Conservation (phyloP, 768 basidiomycete species). For the Tremella yokohamensis region DNA sequence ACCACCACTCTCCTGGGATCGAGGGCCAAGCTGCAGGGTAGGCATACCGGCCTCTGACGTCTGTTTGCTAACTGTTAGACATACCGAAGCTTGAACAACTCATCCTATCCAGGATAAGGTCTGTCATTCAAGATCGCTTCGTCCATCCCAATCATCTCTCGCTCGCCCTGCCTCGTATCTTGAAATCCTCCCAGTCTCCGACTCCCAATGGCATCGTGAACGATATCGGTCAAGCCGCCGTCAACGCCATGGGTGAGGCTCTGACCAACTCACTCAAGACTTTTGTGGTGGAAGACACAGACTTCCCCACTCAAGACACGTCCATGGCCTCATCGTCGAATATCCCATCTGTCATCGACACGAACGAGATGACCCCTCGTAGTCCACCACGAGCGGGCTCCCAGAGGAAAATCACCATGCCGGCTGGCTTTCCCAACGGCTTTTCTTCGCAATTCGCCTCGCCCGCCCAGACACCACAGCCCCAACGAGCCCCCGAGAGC, state of each 20-base stretch:
- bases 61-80: conserved; percentile 53
- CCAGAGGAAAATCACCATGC: conserved; percentile 29
- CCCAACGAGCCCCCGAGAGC: conserved; percentile 7
- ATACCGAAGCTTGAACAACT: conserved; percentile 96
- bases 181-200: conserved; percentile 22
- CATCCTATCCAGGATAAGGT: conserved; percentile 76
- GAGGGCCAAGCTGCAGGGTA: conserved; percentile 81
- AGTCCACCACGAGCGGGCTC: not conserved
- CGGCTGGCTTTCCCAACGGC: conserved; percentile 25
- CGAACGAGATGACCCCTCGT: not conserved
- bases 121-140: conserved; percentile 54
- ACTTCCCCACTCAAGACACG: too few species aligned
- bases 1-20: conserved; percentile 92
- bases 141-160: conserved; percentile 49
- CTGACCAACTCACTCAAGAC: conserved; percentile 21
- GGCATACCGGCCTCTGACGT: not conserved
- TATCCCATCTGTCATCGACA: not conserved
- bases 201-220: conserved; percentile 31
- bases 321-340: not conserved
- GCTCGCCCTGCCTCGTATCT: conserved; percentile 39
- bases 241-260: conserved; percentile 35
- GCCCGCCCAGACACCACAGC: not conserved
- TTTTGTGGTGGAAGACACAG: conserved; percentile 8
- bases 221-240: conserved; percentile 36
- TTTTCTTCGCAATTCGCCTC: conserved; percentile 4